Percentiles rank a stretch among this genome's conserved stretches.
phyloP scores from a whole-genome alignment of 2,329 filamentous ascomycete species.

The Pseudocercospora eumusae region DNA sequence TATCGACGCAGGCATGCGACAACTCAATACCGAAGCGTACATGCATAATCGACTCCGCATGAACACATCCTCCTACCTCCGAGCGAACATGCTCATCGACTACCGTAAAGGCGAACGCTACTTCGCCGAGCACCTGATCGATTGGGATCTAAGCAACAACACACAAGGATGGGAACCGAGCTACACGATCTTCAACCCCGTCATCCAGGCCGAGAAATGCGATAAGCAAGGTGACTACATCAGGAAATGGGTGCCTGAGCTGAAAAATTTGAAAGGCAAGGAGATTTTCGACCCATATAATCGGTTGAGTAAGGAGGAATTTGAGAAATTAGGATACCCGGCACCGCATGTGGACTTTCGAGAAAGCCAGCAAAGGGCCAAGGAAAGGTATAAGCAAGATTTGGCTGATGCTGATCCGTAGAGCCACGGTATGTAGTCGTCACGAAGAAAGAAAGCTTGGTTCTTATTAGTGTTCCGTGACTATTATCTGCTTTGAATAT shows the following conservation, averaged over 20 bases:
- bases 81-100: constrained; percentile 53
- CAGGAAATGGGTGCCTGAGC: constrained; percentile 76
- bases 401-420: constrained; percentile 22
- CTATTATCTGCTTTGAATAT: too few relatives aligned
- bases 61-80: constrained; percentile 53
- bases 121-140: constrained; percentile 53
- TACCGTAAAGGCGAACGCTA: constrained; percentile 54
- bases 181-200: constrained; percentile 59
- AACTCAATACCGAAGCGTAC: constrained; percentile 52
- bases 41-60: constrained; percentile 57
- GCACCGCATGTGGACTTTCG: constrained; percentile 50
- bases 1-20: constrained; percentile 55
- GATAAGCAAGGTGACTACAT: constrained; percentile 80
- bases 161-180: constrained; percentile 56
- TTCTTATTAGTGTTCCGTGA: too few relatives aligned
- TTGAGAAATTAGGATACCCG: constrained; percentile 52
- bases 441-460: too few relatives aligned
- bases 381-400: constrained; percentile 30
- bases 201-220: constrained; percentile 80
- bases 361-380: constrained; percentile 46
- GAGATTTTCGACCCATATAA: constrained; percentile 53
- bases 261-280: constrained; percentile 56
- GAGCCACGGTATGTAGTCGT: not conserved
- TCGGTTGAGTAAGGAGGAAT: constrained; percentile 49
- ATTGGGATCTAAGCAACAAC: constrained; percentile 54